Percentiles rank a stretch among this genome's conserved stretches.
These are phyloP conservation scores for Plasmodium vinckei DNA, from an alignment of 169 alveolate species.

Conservation along the genomic window DNA sequence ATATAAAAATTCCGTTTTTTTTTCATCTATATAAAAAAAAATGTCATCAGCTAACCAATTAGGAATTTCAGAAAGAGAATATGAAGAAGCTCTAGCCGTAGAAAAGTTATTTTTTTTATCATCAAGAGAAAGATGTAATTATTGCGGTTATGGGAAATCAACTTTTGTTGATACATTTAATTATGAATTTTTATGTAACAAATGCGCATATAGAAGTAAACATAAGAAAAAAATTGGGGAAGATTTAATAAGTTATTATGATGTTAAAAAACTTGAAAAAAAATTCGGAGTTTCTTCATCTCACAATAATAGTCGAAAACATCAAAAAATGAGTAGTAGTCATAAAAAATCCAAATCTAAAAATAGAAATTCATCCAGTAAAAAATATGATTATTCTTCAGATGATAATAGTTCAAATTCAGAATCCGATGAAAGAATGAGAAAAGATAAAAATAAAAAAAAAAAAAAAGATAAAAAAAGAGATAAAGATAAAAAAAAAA, in stretches of 20 bases:
- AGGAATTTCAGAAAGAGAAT: slow-evolving; percentile 85
- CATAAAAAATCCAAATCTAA: slow-evolving; percentile 27
- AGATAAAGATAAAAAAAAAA: slow-evolving; percentile 44
- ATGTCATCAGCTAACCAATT: slow-evolving; percentile 78
- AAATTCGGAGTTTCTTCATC: slow-evolving; percentile 74
- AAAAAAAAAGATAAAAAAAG: slow-evolving; percentile 21
- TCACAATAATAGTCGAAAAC: slow-evolving; percentile 13
- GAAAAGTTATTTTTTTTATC: slow-evolving; percentile 83
- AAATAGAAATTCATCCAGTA: slow-evolving; percentile 62
- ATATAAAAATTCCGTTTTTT: slow-evolving; percentile 1
- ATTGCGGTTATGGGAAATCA: slow-evolving; percentile 79
- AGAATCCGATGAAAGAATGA: slow-evolving; percentile 17
- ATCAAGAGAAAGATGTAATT: slow-evolving; percentile 81
- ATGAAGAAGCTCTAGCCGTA: slow-evolving; percentile 84
- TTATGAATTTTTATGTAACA: slow-evolving; percentile 81
- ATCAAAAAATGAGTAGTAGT: slow-evolving; percentile 21
- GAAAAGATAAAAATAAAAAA: slow-evolving; percentile 23
- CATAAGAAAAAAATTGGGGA: slow-evolving; percentile 81
- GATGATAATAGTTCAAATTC: slow-evolving; percentile 17
- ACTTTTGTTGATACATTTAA: slow-evolving; percentile 84
- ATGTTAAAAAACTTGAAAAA: slow-evolving; percentile 82
- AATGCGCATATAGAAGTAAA: slow-evolving; percentile 81
- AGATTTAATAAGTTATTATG: slow-evolving; percentile 80
- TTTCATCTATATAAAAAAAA: slow-evolving; percentile 20
- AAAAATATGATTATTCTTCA: slow-evolving; percentile 53